Evolutionary conservation across 306 rosid species (phyloP), one percentile per base, ranked within the genome.

Genomic region (Vigna radiata): DNA sequence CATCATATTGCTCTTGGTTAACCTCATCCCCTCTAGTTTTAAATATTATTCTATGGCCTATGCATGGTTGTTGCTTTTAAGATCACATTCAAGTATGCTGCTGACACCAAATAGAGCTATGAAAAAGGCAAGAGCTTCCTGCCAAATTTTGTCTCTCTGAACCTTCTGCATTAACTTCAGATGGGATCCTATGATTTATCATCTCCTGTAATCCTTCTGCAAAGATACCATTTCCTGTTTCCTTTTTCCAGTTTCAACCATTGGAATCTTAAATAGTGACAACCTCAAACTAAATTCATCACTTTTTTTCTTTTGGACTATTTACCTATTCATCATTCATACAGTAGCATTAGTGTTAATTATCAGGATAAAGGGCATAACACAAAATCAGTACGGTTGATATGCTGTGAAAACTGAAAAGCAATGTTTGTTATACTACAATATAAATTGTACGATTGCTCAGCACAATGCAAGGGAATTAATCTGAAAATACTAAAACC

Each of bases 11-110:
- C 8, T 37, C 18, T 36, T 18, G 33, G 39, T 44, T 44, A 44
- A 44, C 5, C 43, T 72, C n/a, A n/a, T n/a, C 67, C 36, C 49
- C 37, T 49, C n/a, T 29, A 85, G 8, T 71, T 55, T 49, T 56
- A 73, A 56, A 6, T 59, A 55, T 58, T 69, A 80, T 80, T 76
- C 84, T 56, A 66, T 49, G 62, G 39, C 72, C 76, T 54, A 53
- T 81, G 64, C 80, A 60, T 66, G 77, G 61, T 61, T 81, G 54
- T 59, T 53, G 53, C 53, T 72, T 72, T 80, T 55, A 16, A 66
- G 27, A 72, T 77, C 52, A 25, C 33, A 77, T 27, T 66, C 43
- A 44, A 77, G 70, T 71, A 58, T 58, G 43, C 76, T 68, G 61
- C 68, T 43, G 58, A 68, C 56, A 58, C 13, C 61, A 49, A 60